These are phyloP conservation scores for Saturnispora bothae DNA, from an alignment of 805 yeast genomes.

Conservation along the genomic window DNA sequence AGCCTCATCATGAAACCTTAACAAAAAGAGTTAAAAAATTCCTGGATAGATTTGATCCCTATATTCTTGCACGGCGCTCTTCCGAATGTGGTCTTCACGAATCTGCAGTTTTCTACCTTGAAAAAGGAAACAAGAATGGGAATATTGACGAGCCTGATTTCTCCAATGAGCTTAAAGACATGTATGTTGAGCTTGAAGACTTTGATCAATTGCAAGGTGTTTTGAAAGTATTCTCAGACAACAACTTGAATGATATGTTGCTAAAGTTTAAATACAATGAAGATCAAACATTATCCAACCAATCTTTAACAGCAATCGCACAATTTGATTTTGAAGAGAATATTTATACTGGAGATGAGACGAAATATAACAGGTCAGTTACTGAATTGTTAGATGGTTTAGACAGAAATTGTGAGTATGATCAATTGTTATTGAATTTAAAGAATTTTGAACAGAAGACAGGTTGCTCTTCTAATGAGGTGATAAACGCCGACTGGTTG, in stretches of 20 bases:
- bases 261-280: slow-evolving; percentile 75
- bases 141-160: slow-evolving; percentile 29
- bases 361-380: slow-evolving; percentile 25
- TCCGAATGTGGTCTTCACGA: slow-evolving; percentile 80
- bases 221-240: slow-evolving; percentile 58
- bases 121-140: slow-evolving; percentile 49
- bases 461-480: slow-evolving; percentile 11
- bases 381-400: slow-evolving; percentile 59
- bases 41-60: slow-evolving; percentile 49
- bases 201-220: slow-evolving; percentile 85
- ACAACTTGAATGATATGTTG: slow-evolving; percentile 63
- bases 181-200: slow-evolving; percentile 83
- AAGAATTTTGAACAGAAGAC: slow-evolving; percentile 22
- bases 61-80: slow-evolving; percentile 64
- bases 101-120: slow-evolving; percentile 76
- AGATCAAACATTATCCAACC: slow-evolving; percentile 80
- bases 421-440: slow-evolving; percentile 47
- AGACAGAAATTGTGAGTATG: slow-evolving; percentile 66
- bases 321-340: slow-evolving; percentile 23
- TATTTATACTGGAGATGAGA: slow-evolving; percentile 11
- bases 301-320: slow-evolving; percentile 65
- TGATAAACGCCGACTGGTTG: slow-evolving; percentile 41
- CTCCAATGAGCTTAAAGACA: slow-evolving; percentile 52
- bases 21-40: slow-evolving; percentile 34
- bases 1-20: slow-evolving; percentile 1